Evolutionary conservation across 148 eudicot genomes (phyloP), one percentile per base, ranked within the genome.

Genomic region (Amaranthus cruentus): DNA sequence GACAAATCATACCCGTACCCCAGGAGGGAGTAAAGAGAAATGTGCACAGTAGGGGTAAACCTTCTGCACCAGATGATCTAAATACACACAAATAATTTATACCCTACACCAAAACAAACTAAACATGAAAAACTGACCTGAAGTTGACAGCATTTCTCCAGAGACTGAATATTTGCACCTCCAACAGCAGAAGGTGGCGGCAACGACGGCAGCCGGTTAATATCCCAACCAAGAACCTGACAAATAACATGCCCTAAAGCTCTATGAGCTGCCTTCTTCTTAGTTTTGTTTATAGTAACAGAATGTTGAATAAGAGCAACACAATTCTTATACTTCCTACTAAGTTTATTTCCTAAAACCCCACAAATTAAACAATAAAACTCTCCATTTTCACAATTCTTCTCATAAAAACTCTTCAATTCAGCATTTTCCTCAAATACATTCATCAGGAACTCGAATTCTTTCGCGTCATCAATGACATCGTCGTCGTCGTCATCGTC

Each of bases 181-280:
- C 38, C 74, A 62, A 38, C 59, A 0, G 59, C 11, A 6, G 66
- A 55, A 12, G 75, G 50, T 5, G 5, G 10, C 15, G 72, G 62
- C 60, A 82, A 44, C 4, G 83, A 59, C 1, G 93, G 85, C 55
- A 94, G 89, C 62, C 74, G 62, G 79, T 86, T 51, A 62, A 90
- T 79, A 70, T 95, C 88, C 98, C 98, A 95, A 21, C 92, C 97
- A 83, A 91, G 91, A 84, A 95, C 83, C 83, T 87, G 83, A 77
- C 98, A 95, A 47, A 95, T 69, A 14, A 79, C 93, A 73, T 82
- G 79, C 42, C 92, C 91, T 64, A 75, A 90, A 62, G 84, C 89
- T 79, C 90, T 83, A 72, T 91, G 98, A 4, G 93, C 96, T 63
- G 58, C 69, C 85, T 52, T 91, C 83, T 73, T 95, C 88, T 86